These are phyloP conservation scores for Trichophyton equinum DNA, from an alignment of 2,329 filamentous ascomycete species.

Conservation along the genomic window DNA sequence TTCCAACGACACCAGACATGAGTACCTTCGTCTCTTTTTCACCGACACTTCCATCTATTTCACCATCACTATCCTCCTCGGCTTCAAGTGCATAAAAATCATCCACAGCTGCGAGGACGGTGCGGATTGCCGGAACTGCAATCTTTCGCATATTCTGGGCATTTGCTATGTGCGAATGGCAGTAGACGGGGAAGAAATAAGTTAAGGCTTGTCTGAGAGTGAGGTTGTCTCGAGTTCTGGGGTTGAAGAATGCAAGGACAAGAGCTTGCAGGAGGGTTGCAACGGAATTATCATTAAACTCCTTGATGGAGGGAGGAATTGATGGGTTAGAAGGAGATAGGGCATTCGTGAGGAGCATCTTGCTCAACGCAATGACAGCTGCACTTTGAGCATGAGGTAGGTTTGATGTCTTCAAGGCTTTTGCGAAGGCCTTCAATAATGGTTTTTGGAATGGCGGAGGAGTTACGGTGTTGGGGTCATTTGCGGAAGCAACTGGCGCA, in stretches of 20 bases:
- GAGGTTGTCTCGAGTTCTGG: conserved; percentile 66
- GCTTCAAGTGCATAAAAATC: conserved; percentile 59
- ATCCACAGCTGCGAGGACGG: conserved; percentile 47
- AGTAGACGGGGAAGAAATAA: conserved; percentile 92
- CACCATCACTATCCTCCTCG: conserved; percentile 61
- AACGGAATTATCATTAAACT: conserved; percentile 44
- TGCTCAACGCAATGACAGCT: conserved; percentile 69
- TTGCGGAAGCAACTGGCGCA: conserved; percentile 35
- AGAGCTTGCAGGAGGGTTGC: conserved; percentile 71
- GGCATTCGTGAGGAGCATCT: conserved; percentile 62
- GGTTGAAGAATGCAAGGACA: conserved; percentile 79
- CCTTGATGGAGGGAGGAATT: conserved; percentile 41
- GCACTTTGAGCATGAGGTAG: conserved; percentile 65
- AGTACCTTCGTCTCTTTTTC: conserved; percentile 43
- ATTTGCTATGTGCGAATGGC: conserved; percentile 71
- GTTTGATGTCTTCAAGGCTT: conserved; percentile 60
- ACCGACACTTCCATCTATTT: conserved; percentile 66
- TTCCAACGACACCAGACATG: conserved; percentile 62
- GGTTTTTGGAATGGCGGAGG: conserved; percentile 42
- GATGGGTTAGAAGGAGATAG: not conserved
- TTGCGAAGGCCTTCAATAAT: conserved; percentile 73
- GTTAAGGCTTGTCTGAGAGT: conserved; percentile 73
- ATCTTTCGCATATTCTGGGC: conserved; percentile 68
- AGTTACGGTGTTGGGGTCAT: conserved; percentile 39
- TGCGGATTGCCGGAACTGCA: conserved; percentile 60